A percentile compares a stretch with the other conserved stretches of the same genome.
Evolutionary conservation across 2,329 filamentous ascomycete species (phyloP).

Genomic region (Cryphonectria naterciae): DNA sequence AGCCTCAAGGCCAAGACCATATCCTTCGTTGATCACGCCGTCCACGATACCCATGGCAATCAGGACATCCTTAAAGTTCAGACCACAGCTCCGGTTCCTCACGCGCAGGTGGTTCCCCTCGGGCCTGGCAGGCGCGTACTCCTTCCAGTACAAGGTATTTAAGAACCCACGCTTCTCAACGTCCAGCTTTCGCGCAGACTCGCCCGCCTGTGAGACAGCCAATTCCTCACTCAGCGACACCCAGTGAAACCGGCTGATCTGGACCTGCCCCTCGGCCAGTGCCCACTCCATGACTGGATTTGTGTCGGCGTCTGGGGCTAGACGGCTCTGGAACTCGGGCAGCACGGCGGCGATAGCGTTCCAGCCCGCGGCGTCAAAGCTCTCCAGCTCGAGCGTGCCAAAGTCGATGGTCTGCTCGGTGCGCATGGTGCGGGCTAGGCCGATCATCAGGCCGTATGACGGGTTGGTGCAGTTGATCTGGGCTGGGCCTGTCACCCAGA

Average conservation of each 20-base stretch:
- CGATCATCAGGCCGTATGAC: slow-evolving; percentile 2
- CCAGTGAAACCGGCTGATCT: slow-evolving; percentile 5
- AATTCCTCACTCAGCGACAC: not conserved
- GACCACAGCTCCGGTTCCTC: not conserved
- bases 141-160: not conserved
- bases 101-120: not conserved
- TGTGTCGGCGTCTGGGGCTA: not conserved
- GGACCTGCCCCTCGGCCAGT: not conserved
- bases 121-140: not conserved
- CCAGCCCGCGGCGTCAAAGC: not conserved
- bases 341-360: not conserved
- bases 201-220: not conserved
- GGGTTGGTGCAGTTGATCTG: slow-evolving; percentile 12
- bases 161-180: not conserved
- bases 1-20: slow-evolving; percentile 9
- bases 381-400: slow-evolving; percentile 3
- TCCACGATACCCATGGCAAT: slow-evolving; percentile 10
- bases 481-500: slow-evolving; percentile 10
- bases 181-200: not conserved
- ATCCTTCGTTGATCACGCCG: not conserved
- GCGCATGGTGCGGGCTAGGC: not conserved
- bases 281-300: not conserved
- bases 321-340: not conserved
- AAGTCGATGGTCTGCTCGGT: slow-evolving; percentile 6
- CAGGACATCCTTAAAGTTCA: slow-evolving; percentile 8